Base-by-base conservation (phyloP, 768 basidiomycete genomes). In the Strobilomyces echinocephalus region DNA sequence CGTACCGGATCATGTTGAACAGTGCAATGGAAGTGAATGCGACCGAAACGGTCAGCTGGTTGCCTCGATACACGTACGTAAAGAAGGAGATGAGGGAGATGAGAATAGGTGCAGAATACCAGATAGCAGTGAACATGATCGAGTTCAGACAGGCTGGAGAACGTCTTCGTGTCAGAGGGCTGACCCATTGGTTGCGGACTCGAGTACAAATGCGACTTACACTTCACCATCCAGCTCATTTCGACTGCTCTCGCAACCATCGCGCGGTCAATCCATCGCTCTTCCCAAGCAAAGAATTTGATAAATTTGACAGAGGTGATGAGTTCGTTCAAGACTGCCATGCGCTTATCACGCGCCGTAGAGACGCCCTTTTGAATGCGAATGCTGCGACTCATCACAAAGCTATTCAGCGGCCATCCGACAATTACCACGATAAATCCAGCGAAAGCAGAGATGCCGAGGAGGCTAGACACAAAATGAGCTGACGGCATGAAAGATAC, bases 1-100 rank as follows among this genome's bases (percentile, higher is more conserved):
- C 57, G 56, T 72, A 83, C 79, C 83, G 79, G 61, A 97, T 77
- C 93, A 97, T 93, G 43, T 77, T 76, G 69, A 95, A 95, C 40
- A 95, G 68, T 0, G 91, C 81, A 34, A 97, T 87, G 0, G 91
- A 76, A 80, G 94, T 95, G 65, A 95, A 95, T 0, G 95, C 94
- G 16, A 83, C 77, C 9, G 86, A 77, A 46, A 94, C 76, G 0
- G 90, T 87, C 44, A 98, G 67, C 64, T 88, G 73, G 43, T 91
- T 79, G 1, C 88, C 87, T 58, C 79, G 81, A 57, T 82, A 71
- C 26, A 94, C 82, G 56, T 82, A 92, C 18, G 76, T 77, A 61
- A 82, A 76, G 77, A 95, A 95, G 2, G 88, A 84, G 15, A 88
- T 78, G 52, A 93, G 77, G 1, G 90, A 91, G 16, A 95, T 82